These are phyloP conservation scores for Phytophthora pluvialis DNA, from an alignment of 352 stramenopile species.

Conservation along the genomic window DNA sequence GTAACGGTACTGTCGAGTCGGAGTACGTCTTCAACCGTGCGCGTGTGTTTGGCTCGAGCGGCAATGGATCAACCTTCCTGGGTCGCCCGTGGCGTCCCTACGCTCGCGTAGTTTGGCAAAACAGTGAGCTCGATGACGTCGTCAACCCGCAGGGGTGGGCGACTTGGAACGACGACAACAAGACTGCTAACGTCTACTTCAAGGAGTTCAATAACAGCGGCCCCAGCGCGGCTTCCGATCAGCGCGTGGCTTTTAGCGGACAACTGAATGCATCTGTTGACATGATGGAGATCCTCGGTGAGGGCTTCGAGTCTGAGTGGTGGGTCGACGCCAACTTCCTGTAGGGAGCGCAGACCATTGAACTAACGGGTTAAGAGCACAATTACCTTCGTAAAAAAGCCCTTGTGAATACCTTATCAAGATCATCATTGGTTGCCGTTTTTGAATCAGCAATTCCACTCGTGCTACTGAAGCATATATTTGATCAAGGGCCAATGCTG, in stretches of 20 bases:
- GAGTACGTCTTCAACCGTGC: conserved; percentile 21
- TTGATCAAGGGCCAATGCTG: no score
- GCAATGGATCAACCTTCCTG: conserved; percentile 9
- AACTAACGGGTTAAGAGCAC: no score
- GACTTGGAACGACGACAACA: conserved; percentile 7
- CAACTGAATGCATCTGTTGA: conserved; percentile 8
- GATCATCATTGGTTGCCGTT: no score
- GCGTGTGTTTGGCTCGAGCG: conserved; percentile 3
- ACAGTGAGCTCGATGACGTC: conserved; percentile 12
- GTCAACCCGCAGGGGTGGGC: conserved; percentile 13
- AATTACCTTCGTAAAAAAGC: no score
- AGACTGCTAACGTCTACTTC: conserved; percentile 13
- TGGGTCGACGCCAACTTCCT: conserved; percentile 16
- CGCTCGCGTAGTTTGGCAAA: conserved; percentile 13
- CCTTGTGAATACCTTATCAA: no score
- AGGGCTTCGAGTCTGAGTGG: conserved; percentile 10
- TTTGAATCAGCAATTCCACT: no score
- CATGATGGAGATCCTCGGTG: conserved; percentile 11
- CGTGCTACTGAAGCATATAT: no score
- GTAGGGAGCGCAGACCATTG: not conserved
- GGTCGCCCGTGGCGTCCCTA: conserved; percentile 20
- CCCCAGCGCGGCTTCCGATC: not conserved
- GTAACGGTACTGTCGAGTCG: not conserved
- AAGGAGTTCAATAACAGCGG: conserved; percentile 10
- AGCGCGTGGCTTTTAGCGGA: conserved; percentile 11